Base-by-base conservation (phyloP, 345 rosid species). In the Draba incana region DNA sequence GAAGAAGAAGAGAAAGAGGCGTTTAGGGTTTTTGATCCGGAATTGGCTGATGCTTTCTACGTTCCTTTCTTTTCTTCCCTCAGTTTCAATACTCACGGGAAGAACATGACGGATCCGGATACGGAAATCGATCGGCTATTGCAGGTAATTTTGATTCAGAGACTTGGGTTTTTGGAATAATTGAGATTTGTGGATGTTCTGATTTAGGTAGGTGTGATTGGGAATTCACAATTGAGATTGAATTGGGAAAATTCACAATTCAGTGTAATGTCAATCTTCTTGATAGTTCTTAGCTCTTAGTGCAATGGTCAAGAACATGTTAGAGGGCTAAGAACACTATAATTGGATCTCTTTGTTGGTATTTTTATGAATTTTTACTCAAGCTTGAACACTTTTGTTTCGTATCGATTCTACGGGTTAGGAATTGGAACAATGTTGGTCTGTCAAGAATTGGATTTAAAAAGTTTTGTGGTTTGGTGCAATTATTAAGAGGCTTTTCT, bases 11-110 rank as follows among this genome's bases (percentile, higher is more conserved):
- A 64, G 28, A 81, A 75, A 37, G 97, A 88, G 75, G 94, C 84
- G 15, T 78, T 88, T 64, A 85, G 98, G 92, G 97, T 90, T 76
- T 81, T 77, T 80, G 97, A 91, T 87, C 98, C 98, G 45, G 96
- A 91, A 33, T 53, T n/a, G 42, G 99, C 99, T 7, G 92, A 94
- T 28, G 96, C 80, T 0, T 94, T 84, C 67, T 91, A 80, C 14
- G 98, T 94, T 16, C 99, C 99, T 0, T 94, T 94, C 75, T 94
- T 94, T 68, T 91, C 97, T 3, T 91, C 99, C 1, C 56, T 94
- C 80, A 94, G 99, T 56, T 89, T 89, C 54, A 94, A 91, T 49
- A 81, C 89, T 0, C 98, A 94, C 48, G 99, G 99, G 9, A 92
- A 84, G 76, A 79, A 64, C 49, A 94, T 89, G 99, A 91, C 90